phyloP scores from a whole-genome alignment of 495 filamentous ascomycete species.

The Tuber calosporum region DNA sequence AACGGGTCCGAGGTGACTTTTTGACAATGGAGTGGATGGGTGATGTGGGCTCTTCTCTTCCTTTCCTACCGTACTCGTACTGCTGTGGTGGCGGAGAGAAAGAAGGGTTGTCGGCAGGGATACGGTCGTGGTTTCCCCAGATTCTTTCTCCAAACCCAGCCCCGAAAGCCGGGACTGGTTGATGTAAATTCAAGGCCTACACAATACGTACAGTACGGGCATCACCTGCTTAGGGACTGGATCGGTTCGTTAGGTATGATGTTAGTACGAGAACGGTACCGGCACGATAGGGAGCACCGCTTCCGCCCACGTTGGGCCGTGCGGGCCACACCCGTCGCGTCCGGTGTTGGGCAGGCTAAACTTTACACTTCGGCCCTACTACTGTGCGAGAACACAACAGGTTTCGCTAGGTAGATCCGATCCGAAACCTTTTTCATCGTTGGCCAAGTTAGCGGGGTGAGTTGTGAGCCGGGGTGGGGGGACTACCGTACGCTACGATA shows the following conservation, averaged over 20 bases:
- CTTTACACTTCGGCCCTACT: neutral
- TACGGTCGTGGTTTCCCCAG: slow-evolving; percentile 6
- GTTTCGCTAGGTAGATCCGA: neutral
- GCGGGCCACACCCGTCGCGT: neutral
- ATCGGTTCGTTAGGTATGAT: slow-evolving; percentile 3
- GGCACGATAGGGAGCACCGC: neutral
- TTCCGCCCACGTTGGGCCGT: slow-evolving; percentile 16
- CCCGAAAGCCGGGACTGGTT: neutral
- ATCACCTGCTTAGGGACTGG: neutral
- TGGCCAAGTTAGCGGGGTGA: neutral
- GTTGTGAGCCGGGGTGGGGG: neutral
- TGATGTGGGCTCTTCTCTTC: neutral
- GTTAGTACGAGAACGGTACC: neutral
- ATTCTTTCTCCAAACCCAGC: neutral
- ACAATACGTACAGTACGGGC: no score
- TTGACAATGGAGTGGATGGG: no score
- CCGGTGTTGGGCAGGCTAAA: slow-evolving; percentile 4
- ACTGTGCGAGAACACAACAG: no score
- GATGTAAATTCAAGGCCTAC: no score
- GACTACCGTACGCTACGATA: no score
- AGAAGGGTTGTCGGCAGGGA: neutral
- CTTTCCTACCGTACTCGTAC: no score
- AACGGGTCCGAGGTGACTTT: neutral
- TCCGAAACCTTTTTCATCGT: neutral
- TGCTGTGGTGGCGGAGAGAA: neutral